Conservation (phyloP, 2,329 filamentous ascomycete species). For the Talaromyces sp. region DNA sequence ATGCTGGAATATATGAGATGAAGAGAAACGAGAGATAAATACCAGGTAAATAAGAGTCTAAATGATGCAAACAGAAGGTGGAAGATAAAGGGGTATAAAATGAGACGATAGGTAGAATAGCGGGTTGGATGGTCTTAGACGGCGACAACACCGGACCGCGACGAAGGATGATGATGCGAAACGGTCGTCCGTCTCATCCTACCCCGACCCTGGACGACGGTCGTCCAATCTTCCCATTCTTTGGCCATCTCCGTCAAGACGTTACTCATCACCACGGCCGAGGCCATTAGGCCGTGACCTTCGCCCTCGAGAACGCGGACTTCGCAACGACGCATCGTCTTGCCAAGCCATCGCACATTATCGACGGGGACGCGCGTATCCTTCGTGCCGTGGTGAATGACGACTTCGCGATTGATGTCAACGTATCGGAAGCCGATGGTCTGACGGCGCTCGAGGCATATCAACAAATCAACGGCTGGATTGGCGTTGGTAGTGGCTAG, state of each 20-base stretch:
- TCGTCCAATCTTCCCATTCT: conserved; percentile 88
- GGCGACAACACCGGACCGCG: conserved; percentile 24
- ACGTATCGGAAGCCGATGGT: conserved; percentile 95
- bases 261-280: conserved; percentile 83
- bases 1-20: conserved; percentile 55
- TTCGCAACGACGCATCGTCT: conserved; percentile 89
- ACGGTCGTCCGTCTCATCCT: conserved; percentile 30
- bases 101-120: too few species aligned
- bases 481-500: conserved; percentile 87
- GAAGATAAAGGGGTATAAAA: conserved; percentile 12
- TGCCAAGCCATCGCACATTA: conserved; percentile 91
- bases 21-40: conserved; percentile 17
- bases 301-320: conserved; percentile 86
- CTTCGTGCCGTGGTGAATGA: conserved; percentile 89
- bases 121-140: too few species aligned
- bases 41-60: background rate
- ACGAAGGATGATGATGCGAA: conserved; percentile 19
- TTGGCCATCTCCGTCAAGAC: conserved; percentile 91
- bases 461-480: conserved; percentile 85
- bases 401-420: conserved; percentile 83
- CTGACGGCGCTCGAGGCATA: conserved; percentile 86
- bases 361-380: conserved; percentile 91
- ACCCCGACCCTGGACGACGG: conserved; percentile 48
- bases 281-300: conserved; percentile 94
- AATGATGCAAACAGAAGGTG: background rate